Conservation (phyloP, 495 filamentous ascomycete species). For the Extremus antarcticus region DNA sequence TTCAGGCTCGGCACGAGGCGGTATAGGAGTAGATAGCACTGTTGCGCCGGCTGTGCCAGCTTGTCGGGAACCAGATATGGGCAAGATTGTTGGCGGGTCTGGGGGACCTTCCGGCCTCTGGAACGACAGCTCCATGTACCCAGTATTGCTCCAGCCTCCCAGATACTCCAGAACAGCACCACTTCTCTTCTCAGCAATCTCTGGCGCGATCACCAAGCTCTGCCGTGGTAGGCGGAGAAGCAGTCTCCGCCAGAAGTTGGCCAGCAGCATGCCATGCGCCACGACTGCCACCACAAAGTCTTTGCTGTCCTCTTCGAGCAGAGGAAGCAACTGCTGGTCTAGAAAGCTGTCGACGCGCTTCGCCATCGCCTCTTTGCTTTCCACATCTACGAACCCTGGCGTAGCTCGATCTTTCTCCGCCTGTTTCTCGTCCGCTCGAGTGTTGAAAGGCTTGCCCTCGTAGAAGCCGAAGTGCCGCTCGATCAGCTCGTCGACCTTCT, state of each 20-base stretch:
- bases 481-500: constrained; percentile 43
- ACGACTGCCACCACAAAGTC: constrained; percentile 50
- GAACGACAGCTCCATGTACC: constrained; percentile 45
- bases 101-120: neutral
- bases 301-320: constrained; percentile 32
- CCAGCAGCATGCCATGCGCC: constrained; percentile 71
- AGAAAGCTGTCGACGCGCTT: constrained; percentile 53
- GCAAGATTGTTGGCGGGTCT: neutral
- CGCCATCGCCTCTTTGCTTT: constrained; percentile 55
- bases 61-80: neutral
- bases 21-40: neutral
- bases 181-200: constrained; percentile 20
- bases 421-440: constrained; percentile 19
- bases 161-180: constrained; percentile 30
- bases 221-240: constrained; percentile 41
- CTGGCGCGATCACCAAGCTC: constrained; percentile 27
- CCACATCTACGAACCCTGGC: constrained; percentile 39
- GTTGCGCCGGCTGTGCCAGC: neutral
- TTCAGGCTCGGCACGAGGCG: neutral
- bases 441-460: constrained; percentile 47
- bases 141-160: constrained; percentile 57
- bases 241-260: constrained; percentile 52
- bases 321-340: constrained; percentile 44
- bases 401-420: constrained; percentile 21
- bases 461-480: constrained; percentile 64